Conservation (phyloP, 148 eudicot species). For the Chenopodium berlandieri region DNA sequence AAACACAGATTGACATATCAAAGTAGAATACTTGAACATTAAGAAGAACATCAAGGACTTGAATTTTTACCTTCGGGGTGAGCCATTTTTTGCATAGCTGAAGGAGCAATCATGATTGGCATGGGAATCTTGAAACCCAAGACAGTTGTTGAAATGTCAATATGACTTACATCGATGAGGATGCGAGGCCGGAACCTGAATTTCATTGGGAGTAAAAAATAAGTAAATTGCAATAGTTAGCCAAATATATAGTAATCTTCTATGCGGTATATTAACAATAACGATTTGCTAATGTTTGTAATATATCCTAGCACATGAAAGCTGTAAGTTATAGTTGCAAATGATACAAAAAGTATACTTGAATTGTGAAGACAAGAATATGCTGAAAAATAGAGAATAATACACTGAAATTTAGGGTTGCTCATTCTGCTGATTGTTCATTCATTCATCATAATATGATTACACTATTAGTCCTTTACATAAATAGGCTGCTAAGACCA, state of each 20-base stretch:
- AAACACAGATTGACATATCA: not conserved
- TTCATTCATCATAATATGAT: too few species aligned
- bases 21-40: not conserved
- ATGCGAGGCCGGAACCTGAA: conserved; percentile 82
- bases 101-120: conserved; percentile 96
- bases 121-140: conserved; percentile 81
- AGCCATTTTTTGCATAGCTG: conserved; percentile 93
- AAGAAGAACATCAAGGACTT: not conserved
- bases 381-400: too few species aligned
- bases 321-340: not conserved
- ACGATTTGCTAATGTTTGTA: not conserved
- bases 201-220: not conserved
- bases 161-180: conserved; percentile 69
- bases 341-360: not conserved
- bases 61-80: conserved; percentile 67
- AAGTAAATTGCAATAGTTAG: not conserved
- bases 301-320: not conserved
- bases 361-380: too few species aligned
- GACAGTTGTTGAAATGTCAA: conserved; percentile 61
- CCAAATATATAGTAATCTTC: not conserved
- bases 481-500: too few species aligned
- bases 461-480: too few species aligned
- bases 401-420: too few species aligned
- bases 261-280: not conserved
- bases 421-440: too few species aligned